Conservation (phyloP, 2,329 filamentous ascomycete genomes). For the Aureobasidium leucospermi region DNA sequence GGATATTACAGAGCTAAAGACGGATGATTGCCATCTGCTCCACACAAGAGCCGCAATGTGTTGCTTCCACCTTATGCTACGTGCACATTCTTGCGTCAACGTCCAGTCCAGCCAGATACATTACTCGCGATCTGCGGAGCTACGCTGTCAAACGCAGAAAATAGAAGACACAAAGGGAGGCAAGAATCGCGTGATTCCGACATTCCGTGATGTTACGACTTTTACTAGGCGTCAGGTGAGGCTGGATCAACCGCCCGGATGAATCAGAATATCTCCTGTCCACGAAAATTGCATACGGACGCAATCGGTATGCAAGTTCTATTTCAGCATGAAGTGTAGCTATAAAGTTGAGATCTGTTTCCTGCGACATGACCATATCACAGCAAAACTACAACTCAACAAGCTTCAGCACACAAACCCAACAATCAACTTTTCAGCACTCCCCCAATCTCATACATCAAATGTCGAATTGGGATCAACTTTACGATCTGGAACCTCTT, state of each 20-base stretch:
- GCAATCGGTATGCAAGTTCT: not conserved
- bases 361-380: not conserved
- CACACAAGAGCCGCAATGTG: not conserved
- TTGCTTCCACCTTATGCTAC: too few species aligned
- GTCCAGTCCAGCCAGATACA: not conserved
- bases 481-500: not conserved
- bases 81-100: not conserved
- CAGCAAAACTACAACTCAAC: not conserved
- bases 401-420: not conserved
- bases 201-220: not conserved
- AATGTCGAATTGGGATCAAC: slow-evolving; percentile 1
- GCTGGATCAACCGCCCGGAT: not conserved
- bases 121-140: not conserved
- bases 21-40: not conserved
- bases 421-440: not conserved
- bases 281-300: not conserved
- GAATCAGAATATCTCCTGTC: slow-evolving; percentile 5
- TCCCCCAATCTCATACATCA: not conserved
- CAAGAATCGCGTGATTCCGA: not conserved
- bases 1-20: not conserved
- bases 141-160: not conserved
- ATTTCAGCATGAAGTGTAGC: not conserved
- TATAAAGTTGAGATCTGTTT: not conserved
- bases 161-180: not conserved
- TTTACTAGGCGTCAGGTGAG: slow-evolving; percentile 9